Evolutionary conservation across 2,329 filamentous ascomycete species (phyloP), one percentile per base, ranked within the genome.

Genomic region (Fusarium setosum): DNA sequence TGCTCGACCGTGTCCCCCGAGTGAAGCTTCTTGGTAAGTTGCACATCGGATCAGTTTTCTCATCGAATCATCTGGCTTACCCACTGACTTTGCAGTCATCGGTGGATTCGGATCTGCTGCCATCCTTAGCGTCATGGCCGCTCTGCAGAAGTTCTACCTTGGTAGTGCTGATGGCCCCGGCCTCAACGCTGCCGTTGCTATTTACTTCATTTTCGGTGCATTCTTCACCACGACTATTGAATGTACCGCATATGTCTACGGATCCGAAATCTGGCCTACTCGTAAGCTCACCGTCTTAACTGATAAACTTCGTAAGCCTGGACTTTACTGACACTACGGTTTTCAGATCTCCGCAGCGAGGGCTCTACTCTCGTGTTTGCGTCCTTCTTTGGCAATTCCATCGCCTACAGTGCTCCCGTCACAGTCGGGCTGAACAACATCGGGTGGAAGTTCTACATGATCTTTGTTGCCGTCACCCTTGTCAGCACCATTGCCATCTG

Each of bases 401-500:
- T 67, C 9, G 56, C 61, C 4, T 63, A 63, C 13, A 67, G 56
- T 31, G 41, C 63, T 26, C 63, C 66, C 7, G 59, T 61, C 2
- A 56, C 65, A 10, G 51, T 65, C 21, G 67, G 63, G 4, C 37
- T 70, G 29, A 61, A 63, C 26, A 68, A 58, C 42, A 70, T 70
- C 21, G 58, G 63, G 32, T 70, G 67, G 67, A 64, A 56, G 47
- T 63, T 61, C 17, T 70, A 70, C 38, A 53, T 68, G 48, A 72
- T 74, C 15, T 71, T 73, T 20, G 73, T 68, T 11, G 63, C 53
- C 15, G 60, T 65, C 42, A 61, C 50, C 4, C 42, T 63, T n/a
- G 41, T 55, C 13, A 56, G 55, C 37, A 56, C 63, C 67, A 72
- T 76, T 17, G 69, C 72, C 26, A 73, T 63, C 29, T 73, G 44